Evolutionary conservation across 2,329 filamentous ascomycete species (phyloP), one percentile per base, ranked within the genome.

Genomic region (Penicillium sp.): DNA sequence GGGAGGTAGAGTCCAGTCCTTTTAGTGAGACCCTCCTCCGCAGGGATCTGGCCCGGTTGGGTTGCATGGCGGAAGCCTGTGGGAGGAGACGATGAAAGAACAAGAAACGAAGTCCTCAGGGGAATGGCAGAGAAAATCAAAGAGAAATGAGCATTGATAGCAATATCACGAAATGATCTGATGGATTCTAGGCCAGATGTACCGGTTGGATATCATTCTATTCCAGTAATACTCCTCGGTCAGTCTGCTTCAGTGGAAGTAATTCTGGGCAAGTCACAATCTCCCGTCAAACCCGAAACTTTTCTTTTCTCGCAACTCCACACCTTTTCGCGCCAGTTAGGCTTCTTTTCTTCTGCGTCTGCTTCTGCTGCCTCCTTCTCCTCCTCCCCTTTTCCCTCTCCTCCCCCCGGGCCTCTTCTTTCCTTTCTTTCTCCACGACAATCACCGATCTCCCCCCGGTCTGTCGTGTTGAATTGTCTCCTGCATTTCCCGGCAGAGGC

Each of bases 401-500:
- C 39, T 53, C 54, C 54, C 61, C 58, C 59, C 49, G 58, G 60
- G 62, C 53, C 61, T 62, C 62, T 67, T 65, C 63, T 64, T 65
- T 69, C 69, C 65, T 71, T 71, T 65, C 51, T 31, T 53, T 69
- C 68, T 67, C 66, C 70, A 67, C 68, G 55, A 66, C 69, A 25
- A 12, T 39, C 35, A 52, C 49, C 35, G 49, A 66, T 34, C 68
- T 59, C 60, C 61, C 60, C 63, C 61, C 55, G 59, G 50, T 60
- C 60, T 58, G 67, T 69, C 67, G 69, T 73, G 68, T 63, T 65
- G 55, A 59, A 66, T 65, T 66, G 67, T 72, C 67, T 68, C 62
- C 66, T 71, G 69, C 67, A 68, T 61, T 48, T 61, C 63, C 63
- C 63, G 64, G 63, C 63, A 70, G 71, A 72, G 67, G 67, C 68